Evolutionary conservation across 441 rosid genomes (phyloP), one percentile per base, ranked within the genome.

Genomic region (Erysimum cheiri): DNA sequence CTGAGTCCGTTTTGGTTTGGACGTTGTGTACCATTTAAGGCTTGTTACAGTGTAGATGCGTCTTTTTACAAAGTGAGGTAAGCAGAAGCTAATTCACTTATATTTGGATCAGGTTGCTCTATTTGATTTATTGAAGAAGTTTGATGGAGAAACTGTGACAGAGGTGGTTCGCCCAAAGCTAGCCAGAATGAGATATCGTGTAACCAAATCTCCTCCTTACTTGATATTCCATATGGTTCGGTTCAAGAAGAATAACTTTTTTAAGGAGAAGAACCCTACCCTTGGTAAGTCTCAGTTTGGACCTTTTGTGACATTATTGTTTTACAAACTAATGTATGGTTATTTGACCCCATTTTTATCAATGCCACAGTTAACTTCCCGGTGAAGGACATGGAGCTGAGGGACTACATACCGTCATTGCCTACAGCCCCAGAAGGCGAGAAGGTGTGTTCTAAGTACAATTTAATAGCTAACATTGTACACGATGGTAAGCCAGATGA

Each of bases 401-500:
- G 91, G 70, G 98, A 95, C 64, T 92, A 88, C 82, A 95, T 95
- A 79, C 99, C 98, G 33, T 79, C 98, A 44, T 73, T 92, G 74
- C 92, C 93, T 39, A 66, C 71, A 63, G 87, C 85, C n/a, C 78
- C 79, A 63, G 93, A 85, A 77, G 83, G 85, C 28, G 84, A 81
- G 74, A 92, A 41, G 71, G 60, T 78, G 50, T 81, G 88, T 40
- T 77, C 97, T 0, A 95, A 88, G 85, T 95, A 92, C 66, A 96
- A 92, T 80, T 79, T 95, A 69, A 92, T 95, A 35, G 97, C 98
- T 7, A 88, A 95, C 64, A 81, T 92, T 28, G 98, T 95, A 71
- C 98, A 92, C 77, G 98, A 94, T 63, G 97, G 98, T 31, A 90
- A 92, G 71, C 99, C 96, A 24, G 92, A 88, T 40, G 96, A 84